Evolutionary conservation across 495 filamentous ascomycete genomes (phyloP), one percentile per base, ranked within the genome.

Genomic region (Sphaerosporella brunnea): DNA sequence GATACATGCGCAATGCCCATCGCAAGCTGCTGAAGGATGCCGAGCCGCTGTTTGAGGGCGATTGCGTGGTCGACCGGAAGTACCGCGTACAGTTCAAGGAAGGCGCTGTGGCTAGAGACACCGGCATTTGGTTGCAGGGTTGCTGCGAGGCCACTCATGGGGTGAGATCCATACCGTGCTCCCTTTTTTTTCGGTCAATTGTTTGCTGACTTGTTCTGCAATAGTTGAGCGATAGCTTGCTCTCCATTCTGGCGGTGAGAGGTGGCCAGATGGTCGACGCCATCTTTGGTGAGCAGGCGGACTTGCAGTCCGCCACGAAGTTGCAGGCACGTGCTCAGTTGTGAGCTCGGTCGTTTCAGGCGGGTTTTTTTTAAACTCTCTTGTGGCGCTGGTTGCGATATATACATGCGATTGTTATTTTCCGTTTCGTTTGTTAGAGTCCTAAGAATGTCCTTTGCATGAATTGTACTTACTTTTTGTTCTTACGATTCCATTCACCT

Each of bases 81-180:
- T 96, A 96, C 60, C 68, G 70, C 13, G 73, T 94, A 2, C 63
- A 72, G 24, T 80, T 86, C 52, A 69, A 75, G 20, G 65, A 68
- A 4, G 73, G 69, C 21, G 73, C 73, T 51, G 79, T 93, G 21
- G 65, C 65, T 34, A 50, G 59, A 2, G 68, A 78, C 13, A 72
- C 74, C 4, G 88, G 88, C 9, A 71, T 95, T 28, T 96, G 85
- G 86, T 68, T 96, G 50, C 88, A 95, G 64, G 88, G 88, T 1
- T 95, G 86, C 62, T 90, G 85, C 56, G 84, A 96, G 66, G 73
- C 69, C 49, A 93, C 84, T 23, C 88, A 95, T 62, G 88, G 88
- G 23, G 80, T 85, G 68, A 73, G 77, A 72, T 36, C 72, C n/a
- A 35, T 25, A 47, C 30, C 11, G 8, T 13, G 16, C 44, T 11